Evolutionary conservation across 306 rosid species (phyloP).

Genomic region (Benincasa hispida): DNA sequence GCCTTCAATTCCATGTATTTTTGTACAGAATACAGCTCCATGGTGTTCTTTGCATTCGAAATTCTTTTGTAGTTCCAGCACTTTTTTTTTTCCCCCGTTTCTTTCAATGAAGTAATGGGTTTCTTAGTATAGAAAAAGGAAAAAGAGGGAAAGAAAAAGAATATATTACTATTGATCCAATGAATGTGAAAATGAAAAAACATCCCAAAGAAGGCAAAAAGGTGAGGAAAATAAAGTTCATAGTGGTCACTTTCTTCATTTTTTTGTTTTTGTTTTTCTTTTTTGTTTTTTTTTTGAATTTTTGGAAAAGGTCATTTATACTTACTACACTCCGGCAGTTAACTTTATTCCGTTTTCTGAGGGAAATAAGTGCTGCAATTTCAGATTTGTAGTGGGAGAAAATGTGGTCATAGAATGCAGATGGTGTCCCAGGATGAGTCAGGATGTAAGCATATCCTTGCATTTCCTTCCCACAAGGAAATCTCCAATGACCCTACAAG

Average conservation of each 20-base stretch:
- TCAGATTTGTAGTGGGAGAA: constrained; percentile 57
- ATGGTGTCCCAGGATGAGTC: constrained; percentile 97
- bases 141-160: no score
- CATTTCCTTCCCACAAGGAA: constrained; percentile 80
- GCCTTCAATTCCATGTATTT: no score
- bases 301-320: constrained; percentile 1
- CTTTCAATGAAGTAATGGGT: no score
- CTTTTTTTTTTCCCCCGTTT: no score
- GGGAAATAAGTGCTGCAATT: constrained; percentile 41
- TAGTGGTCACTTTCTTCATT: neutral
- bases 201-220: neutral
- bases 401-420: constrained; percentile 78
- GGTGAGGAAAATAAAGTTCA: neutral
- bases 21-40: no score
- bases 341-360: constrained; percentile 55
- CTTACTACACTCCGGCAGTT: constrained; percentile 79
- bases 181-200: neutral
- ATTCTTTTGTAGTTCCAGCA: no score
- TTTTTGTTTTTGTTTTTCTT: no score
- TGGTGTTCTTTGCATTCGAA: no score
- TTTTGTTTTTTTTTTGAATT: no score
- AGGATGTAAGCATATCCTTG: constrained; percentile 97
- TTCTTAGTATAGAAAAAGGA: no score
- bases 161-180: neutral
- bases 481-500: constrained; percentile 97